Conservation (phyloP, 805 yeast genomes). For the Cyberlindnera galapagoensis region DNA sequence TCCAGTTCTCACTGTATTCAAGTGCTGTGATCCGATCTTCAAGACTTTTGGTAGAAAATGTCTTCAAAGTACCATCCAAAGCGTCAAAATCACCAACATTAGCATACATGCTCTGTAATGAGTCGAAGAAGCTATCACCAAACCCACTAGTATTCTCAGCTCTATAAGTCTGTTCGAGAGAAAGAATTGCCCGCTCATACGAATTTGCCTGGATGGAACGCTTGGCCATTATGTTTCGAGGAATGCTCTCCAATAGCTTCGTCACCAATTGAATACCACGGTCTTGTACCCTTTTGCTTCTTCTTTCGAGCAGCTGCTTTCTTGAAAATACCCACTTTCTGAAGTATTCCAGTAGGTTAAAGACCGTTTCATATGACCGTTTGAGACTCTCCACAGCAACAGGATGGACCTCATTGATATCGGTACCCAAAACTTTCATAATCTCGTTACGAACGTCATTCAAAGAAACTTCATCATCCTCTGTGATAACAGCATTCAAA, state of each 20-base stretch:
- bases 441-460: constrained; percentile 54
- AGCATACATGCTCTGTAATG: constrained; percentile 77
- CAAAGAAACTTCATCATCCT: constrained; percentile 32
- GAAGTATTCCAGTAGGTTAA: constrained; percentile 76
- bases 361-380: constrained; percentile 64
- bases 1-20: constrained; percentile 83
- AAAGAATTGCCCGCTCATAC: constrained; percentile 80
- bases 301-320: constrained; percentile 17
- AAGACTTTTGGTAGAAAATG: constrained; percentile 60
- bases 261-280: constrained; percentile 34
- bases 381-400: constrained; percentile 55
- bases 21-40: constrained; percentile 75
- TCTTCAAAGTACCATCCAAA: constrained; percentile 75
- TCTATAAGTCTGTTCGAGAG: constrained; percentile 71
- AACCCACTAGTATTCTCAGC: constrained; percentile 25
- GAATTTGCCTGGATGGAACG: constrained; percentile 80
- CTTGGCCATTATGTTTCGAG: constrained; percentile 65
- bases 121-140: constrained; percentile 33
- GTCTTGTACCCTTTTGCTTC: constrained; percentile 20
- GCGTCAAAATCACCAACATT: constrained; percentile 87
- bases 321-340: constrained; percentile 55
- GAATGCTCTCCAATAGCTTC: constrained; percentile 46
- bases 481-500: constrained; percentile 50
- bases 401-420: constrained; percentile 37
- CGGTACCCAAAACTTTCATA: constrained; percentile 45